These are phyloP conservation scores for Solanum gracilifrons DNA, from an alignment of 257 asterid genomes.

Conservation along the genomic window DNA sequence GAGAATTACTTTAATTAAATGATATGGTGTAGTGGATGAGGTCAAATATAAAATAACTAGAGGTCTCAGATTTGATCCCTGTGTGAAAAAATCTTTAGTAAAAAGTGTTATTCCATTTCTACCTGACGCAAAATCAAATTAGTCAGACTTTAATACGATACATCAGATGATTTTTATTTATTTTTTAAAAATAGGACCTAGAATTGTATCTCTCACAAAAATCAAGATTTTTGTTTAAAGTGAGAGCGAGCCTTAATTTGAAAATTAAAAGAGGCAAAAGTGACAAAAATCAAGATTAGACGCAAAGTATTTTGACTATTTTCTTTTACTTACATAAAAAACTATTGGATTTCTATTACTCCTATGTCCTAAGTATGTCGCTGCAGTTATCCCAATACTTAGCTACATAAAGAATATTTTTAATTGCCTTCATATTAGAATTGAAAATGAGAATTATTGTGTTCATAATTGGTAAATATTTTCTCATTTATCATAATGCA, in stretches of 20 bases:
- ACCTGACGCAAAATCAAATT: too few relatives aligned
- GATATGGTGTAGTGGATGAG: background rate
- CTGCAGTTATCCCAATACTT: background rate
- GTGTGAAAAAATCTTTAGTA: too few relatives aligned
- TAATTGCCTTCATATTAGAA: background rate
- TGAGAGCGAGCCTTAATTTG: background rate
- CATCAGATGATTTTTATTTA: too few relatives aligned
- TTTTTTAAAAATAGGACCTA: too few relatives aligned
- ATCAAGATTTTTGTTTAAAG: background rate
- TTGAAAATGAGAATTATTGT: background rate
- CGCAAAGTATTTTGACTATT: background rate
- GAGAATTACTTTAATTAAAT: accelerated
- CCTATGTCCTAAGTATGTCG: background rate
- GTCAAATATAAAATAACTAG: accelerated
- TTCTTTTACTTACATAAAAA: background rate
- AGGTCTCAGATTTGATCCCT: accelerated
- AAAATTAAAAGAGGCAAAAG: background rate
- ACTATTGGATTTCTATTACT: background rate
- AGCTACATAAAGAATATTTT: background rate
- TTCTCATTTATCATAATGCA: background rate
- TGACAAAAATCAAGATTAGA: background rate
- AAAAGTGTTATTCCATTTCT: accelerated
- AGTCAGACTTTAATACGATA: too few relatives aligned
- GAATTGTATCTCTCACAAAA: background rate
- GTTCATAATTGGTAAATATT: background rate